phyloP scores from a whole-genome alignment of 768 basidiomycete genomes.

The Phlebiopsis flavidoalba region DNA sequence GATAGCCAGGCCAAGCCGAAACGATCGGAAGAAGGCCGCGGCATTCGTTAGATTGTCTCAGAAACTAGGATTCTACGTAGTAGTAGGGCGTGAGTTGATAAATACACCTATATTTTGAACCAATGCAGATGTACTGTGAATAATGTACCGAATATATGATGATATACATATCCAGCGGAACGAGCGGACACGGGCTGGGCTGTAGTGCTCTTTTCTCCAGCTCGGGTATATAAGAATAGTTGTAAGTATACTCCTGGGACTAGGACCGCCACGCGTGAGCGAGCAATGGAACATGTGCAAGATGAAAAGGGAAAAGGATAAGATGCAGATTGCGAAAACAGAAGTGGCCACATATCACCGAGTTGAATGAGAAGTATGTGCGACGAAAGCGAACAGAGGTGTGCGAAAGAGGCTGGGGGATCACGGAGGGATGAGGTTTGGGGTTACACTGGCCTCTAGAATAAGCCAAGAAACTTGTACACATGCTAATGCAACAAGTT shows the following conservation, averaged over 20 bases:
- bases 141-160: conserved; percentile 9
- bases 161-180: conserved; percentile 5
- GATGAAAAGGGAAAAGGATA: background rate
- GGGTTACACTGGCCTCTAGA: background rate
- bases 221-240: background rate
- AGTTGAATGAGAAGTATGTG: background rate
- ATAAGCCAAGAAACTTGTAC: background rate
- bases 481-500: background rate
- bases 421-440: background rate
- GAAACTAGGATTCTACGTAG: background rate
- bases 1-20: conserved; percentile 46
- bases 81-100: background rate
- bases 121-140: conserved; percentile 7
- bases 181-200: background rate
- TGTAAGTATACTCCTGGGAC: conserved; percentile 1
- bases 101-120: conserved; percentile 5
- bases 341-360: background rate
- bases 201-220: background rate
- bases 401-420: background rate
- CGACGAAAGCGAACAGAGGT: background rate
- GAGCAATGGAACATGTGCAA: background rate
- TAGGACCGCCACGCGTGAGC: background rate
- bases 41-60: background rate
- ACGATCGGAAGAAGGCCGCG: conserved; percentile 31
- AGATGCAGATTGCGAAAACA: background rate